These are phyloP conservation scores for Purpureocillium takamizusanense DNA, from an alignment of 2,329 filamentous ascomycete species.

Conservation along the genomic window DNA sequence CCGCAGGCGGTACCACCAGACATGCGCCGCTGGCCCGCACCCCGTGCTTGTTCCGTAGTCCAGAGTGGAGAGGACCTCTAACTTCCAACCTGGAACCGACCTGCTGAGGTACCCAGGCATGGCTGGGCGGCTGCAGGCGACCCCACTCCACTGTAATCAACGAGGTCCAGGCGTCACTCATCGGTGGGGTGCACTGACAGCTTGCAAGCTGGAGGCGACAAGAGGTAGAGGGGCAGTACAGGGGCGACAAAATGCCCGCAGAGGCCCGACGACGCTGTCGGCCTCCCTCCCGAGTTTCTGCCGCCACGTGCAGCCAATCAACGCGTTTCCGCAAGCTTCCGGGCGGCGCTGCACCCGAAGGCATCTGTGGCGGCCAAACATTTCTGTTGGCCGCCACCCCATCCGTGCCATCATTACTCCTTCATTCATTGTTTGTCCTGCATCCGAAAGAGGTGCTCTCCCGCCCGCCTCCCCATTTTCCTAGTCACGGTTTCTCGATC, in stretches of 20 bases:
- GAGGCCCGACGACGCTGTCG: too few relatives aligned
- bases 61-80: too few relatives aligned
- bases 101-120: too few relatives aligned
- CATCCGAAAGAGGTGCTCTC: not conserved
- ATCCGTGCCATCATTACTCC: not conserved
- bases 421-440: not conserved
- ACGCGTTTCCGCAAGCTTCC: slow-evolving; percentile 7
- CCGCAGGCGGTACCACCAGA: slow-evolving; percentile 1
- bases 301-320: slow-evolving; percentile 18
- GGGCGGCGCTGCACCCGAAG: not conserved
- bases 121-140: too few relatives aligned
- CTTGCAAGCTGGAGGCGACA: too few relatives aligned
- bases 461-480: slow-evolving; percentile 2
- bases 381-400: slow-evolving; percentile 10
- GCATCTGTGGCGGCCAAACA: slow-evolving; percentile 16
- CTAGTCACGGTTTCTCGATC: slow-evolving; percentile 11
- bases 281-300: slow-evolving; percentile 11
- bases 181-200: too few relatives aligned
- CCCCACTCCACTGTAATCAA: too few relatives aligned
- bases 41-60: too few relatives aligned
- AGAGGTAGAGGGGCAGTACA: too few relatives aligned
- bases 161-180: too few relatives aligned
- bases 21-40: not conserved
- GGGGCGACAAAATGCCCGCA: too few relatives aligned
- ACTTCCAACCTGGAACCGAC: too few relatives aligned